Percentiles rank a stretch among this genome's conserved stretches.
Evolutionary conservation across 345 rosid species (phyloP).

Genomic region (Turritis glabra): DNA sequence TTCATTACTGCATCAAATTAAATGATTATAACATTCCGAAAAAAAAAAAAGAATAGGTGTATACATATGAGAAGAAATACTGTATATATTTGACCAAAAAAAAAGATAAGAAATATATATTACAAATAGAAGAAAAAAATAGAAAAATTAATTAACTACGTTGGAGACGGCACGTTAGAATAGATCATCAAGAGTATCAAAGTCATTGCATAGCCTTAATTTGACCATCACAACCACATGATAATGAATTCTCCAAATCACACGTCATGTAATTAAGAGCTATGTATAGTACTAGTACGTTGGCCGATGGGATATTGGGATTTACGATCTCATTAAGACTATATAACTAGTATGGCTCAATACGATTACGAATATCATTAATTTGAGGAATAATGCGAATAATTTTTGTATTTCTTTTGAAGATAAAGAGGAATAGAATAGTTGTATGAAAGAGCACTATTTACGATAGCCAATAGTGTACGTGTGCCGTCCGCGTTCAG

Average conservation of each 20-base stretch:
- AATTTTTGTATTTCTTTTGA: background rate
- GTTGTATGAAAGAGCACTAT: slow-evolving; percentile 21
- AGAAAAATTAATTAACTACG: background rate
- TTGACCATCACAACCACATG: slow-evolving; percentile 25
- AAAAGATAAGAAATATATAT: background rate
- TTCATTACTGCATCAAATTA: background rate
- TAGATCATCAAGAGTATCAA: background rate
- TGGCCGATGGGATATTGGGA: slow-evolving; percentile 3
- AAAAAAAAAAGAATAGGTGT: background rate
- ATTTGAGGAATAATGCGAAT: background rate
- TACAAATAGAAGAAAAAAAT: background rate
- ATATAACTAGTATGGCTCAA: background rate
- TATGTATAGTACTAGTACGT: background rate
- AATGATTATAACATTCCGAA: background rate
- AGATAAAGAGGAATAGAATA: slow-evolving; percentile 1
- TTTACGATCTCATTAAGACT: background rate
- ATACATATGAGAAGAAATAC: background rate
- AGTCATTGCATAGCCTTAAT: slow-evolving; percentile 15
- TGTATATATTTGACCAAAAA: too few relatives aligned
- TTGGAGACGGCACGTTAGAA: slow-evolving; percentile 33
- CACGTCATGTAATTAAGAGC: slow-evolving; percentile 22
- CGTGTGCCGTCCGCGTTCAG: slow-evolving; percentile 33
- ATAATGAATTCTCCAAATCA: background rate
- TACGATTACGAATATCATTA: background rate
- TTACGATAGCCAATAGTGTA: slow-evolving; percentile 7